Conservation (phyloP, 371 early-diverging fungal species). For the Mucor saturninus region DNA sequence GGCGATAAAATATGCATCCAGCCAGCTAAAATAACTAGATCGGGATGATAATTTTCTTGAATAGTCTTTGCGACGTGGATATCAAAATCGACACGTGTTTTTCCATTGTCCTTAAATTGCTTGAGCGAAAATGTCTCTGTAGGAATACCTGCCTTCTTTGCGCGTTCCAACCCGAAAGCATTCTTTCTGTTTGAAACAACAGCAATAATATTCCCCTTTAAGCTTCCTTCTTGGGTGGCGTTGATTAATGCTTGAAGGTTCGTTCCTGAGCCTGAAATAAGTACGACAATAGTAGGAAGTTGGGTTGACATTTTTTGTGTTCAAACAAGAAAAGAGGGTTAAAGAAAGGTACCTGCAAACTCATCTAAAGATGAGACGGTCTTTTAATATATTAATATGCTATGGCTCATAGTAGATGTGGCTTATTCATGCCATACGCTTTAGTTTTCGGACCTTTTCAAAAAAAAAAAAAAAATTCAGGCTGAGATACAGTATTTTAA, state of each 20-base stretch:
- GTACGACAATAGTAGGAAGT: constrained; percentile 77
- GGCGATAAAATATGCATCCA: constrained; percentile 96
- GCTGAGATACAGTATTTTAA: no score
- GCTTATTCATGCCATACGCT: neutral
- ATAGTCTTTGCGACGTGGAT: constrained; percentile 79
- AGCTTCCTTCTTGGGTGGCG: constrained; percentile 57
- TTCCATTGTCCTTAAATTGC: constrained; percentile 77
- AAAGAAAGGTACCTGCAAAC: neutral
- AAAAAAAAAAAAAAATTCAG: no score
- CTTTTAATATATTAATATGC: constrained; percentile 1
- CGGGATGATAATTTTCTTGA: constrained; percentile 60
- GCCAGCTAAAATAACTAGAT: constrained; percentile 92
- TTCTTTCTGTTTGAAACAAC: constrained; percentile 82
- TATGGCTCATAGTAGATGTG: constrained; percentile 6
- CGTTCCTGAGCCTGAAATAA: constrained; percentile 94
- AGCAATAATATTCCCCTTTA: constrained; percentile 62
- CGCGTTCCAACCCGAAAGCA: constrained; percentile 87
- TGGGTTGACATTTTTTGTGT: constrained; percentile 12
- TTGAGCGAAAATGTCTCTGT: constrained; percentile 81
- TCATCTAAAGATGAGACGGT: constrained; percentile 9
- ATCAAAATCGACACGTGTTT: constrained; percentile 89
- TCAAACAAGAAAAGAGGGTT: neutral
- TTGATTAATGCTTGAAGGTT: constrained; percentile 98
- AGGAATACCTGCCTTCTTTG: constrained; percentile 80
- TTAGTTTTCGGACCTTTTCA: no score